A percentile compares a stretch with the other conserved stretches of the same genome.
Conservation (phyloP, 1,139 yeast species). For the Kodamaea ohmeri region DNA sequence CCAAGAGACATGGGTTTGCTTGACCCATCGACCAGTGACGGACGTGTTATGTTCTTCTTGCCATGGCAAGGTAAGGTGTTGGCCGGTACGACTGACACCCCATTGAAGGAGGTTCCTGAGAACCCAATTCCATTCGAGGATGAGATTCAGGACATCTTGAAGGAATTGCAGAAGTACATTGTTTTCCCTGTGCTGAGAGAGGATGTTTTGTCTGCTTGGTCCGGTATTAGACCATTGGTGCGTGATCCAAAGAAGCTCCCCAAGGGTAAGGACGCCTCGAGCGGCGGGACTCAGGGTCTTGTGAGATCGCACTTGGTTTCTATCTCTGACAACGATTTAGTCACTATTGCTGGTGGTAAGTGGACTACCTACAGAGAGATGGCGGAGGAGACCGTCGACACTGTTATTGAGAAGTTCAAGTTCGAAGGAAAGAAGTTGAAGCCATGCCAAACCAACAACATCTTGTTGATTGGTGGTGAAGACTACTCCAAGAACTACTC, state of each 20-base stretch:
- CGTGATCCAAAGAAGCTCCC: constrained; percentile 72
- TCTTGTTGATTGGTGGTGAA: constrained; percentile 76
- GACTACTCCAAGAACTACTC: constrained; percentile 62
- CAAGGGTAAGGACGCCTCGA: constrained; percentile 41
- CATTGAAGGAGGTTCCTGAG: constrained; percentile 69
- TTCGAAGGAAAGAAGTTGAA: constrained; percentile 38
- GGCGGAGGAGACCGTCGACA: constrained; percentile 93
- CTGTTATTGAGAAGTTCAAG: constrained; percentile 54
- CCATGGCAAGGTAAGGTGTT: constrained; percentile 98
- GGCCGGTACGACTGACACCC: constrained; percentile 95
- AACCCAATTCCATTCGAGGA: constrained; percentile 87
- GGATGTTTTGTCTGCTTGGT: constrained; percentile 94
- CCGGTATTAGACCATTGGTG: constrained; percentile 93
- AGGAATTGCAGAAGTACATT: constrained; percentile 85
- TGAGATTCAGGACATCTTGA: constrained; percentile 84
- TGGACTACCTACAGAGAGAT: constrained; percentile 98
- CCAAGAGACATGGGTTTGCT: constrained; percentile 85
- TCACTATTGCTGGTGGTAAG: constrained; percentile 95
- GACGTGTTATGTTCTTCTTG: constrained; percentile 93
- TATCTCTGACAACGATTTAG: constrained; percentile 67
- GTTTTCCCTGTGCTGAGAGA: constrained; percentile 86
- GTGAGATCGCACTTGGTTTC: constrained; percentile 88
- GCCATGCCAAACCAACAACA: constrained; percentile 62
- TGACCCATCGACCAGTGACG: constrained; percentile 91
- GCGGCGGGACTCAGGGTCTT: constrained; percentile 68